A percentile compares a stretch with the other conserved stretches of the same genome.
phyloP scores from a whole-genome alignment of 208 protist genomes.

The Strigomonas culicis region DNA sequence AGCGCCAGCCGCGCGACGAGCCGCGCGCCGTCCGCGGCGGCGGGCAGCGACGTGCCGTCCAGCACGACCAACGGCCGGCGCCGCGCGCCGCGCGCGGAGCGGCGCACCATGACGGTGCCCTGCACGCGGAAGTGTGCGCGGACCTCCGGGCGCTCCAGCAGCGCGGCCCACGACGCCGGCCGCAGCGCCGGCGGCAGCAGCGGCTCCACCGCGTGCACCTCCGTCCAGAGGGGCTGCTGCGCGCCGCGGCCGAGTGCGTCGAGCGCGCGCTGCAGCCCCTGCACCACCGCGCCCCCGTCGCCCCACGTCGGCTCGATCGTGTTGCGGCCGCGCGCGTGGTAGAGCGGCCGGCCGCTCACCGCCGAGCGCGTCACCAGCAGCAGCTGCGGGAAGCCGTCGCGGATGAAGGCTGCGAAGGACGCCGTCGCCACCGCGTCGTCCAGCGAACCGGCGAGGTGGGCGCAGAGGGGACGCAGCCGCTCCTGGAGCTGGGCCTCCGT shows the following conservation, averaged over 20 bases:
- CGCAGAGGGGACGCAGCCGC: slow-evolving; percentile 17
- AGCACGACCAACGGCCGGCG: slow-evolving; percentile 23
- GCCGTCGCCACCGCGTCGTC: slow-evolving; percentile 10
- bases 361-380: slow-evolving; percentile 59
- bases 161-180: slow-evolving; percentile 11
- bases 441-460: slow-evolving; percentile 18
- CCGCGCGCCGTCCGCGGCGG: slow-evolving; percentile 9
- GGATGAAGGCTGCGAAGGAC: slow-evolving; percentile 37
- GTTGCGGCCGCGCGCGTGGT: slow-evolving; percentile 29
- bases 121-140: slow-evolving; percentile 33
- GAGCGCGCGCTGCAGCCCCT: slow-evolving; percentile 33
- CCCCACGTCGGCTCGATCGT: slow-evolving; percentile 19
- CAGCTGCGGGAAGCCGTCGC: slow-evolving; percentile 27
- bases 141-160: slow-evolving; percentile 12
- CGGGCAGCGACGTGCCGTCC: slow-evolving; percentile 36
- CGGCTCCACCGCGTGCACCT: slow-evolving; percentile 31
- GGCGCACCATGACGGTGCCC: slow-evolving; percentile 38
- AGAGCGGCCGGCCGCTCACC: slow-evolving; percentile 35
- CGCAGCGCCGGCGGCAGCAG: slow-evolving; percentile 30
- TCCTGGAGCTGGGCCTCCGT: slow-evolving; percentile 39
- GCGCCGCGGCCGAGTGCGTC: slow-evolving; percentile 39
- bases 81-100: slow-evolving; percentile 6
- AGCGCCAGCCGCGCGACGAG: slow-evolving; percentile 14
- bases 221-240: slow-evolving; percentile 61
- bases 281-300: background rate